Evolutionary conservation across 768 basidiomycete species (phyloP), one percentile per base, ranked within the genome.

Genomic region (Lactifluus volemus): DNA sequence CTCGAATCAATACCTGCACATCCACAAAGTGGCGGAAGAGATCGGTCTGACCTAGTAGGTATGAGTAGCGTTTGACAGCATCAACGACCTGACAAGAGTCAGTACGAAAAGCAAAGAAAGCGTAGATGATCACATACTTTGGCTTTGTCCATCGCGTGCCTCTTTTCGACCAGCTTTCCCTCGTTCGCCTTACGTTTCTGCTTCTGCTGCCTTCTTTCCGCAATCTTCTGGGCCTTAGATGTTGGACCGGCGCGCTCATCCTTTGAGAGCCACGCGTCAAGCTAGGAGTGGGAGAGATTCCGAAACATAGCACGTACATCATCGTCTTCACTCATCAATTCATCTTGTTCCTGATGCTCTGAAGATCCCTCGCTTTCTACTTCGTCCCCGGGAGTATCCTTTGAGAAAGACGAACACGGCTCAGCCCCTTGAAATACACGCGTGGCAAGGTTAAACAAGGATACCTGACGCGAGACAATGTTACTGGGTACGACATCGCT

Each of bases 1-100:
- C 41, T 53, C 10, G 36, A 44, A 54, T 64, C 77, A 30, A 21
- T n/a, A 89, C 92, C 82, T 97, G 97, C 73, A 98, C 87, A 71
- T 98, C 93, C 7, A 98, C 91, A 70, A 98, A 98, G 73, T 98
- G 96, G 67, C 93, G 92, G 79, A 99, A 99, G 19, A 98, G 79
- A 66, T 98, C 97, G 0, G 96, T 98, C 72, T 99, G 95, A 8
- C 97, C 97, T 2, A 99, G 81, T n/a, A 98, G 83, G 73, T 98
- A 98, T 2, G 90, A 91, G 70, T 98, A 98, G 17, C 94, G 87
- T 72, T 98, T 98, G 63, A 98, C 90, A 10, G 94, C 92, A 69
- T 98, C 95, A 19, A 91, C 76, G 44, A 94, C 81, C 92, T 98
- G 65, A 21, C 0, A 55, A 49, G 41, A 17, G 49, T 67, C 63